phyloP scores from a whole-genome alignment of 1,139 yeast species.

The Suhomyces taliae region DNA sequence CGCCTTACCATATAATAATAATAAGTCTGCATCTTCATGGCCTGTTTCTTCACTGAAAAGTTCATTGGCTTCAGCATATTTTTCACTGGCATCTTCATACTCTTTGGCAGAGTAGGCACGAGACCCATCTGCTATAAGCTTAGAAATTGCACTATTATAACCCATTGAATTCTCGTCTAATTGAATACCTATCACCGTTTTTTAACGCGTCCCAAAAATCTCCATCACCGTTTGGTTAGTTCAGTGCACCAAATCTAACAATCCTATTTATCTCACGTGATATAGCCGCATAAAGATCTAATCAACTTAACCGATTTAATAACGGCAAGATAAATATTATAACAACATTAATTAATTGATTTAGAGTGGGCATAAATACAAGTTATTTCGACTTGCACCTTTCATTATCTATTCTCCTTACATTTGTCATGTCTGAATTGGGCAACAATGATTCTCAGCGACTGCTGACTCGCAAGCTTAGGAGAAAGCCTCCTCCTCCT shows the following conservation, averaged over 20 bases:
- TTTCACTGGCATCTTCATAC: conserved; percentile 68
- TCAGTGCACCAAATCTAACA: not conserved
- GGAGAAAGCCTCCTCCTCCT: conserved; percentile 35
- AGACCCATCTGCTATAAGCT: conserved; percentile 58
- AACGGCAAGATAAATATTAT: too few species aligned
- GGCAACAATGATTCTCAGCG: not conserved
- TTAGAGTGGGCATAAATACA: too few species aligned
- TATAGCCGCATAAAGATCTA: conserved; percentile 1
- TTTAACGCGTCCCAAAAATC: too few species aligned
- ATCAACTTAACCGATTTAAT: not conserved
- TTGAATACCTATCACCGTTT: not conserved
- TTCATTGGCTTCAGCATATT: conserved; percentile 77
- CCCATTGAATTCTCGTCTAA: conserved; percentile 13
- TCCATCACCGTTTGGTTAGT: too few species aligned
- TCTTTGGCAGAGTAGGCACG: conserved; percentile 60
- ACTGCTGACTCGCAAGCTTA: conserved; percentile 11
- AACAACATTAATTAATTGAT: too few species aligned
- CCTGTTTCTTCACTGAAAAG: conserved; percentile 46
- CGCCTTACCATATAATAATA: conserved; percentile 77
- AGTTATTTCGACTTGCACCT: not conserved
- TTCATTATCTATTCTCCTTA: not conserved
- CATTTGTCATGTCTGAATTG: not conserved
- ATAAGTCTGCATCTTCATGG: conserved; percentile 67
- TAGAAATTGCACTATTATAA: conserved; percentile 38
- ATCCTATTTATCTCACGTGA: not conserved